Base-by-base conservation (phyloP, 1,139 yeast genomes). In the Meyerozyma elateridarum region DNA sequence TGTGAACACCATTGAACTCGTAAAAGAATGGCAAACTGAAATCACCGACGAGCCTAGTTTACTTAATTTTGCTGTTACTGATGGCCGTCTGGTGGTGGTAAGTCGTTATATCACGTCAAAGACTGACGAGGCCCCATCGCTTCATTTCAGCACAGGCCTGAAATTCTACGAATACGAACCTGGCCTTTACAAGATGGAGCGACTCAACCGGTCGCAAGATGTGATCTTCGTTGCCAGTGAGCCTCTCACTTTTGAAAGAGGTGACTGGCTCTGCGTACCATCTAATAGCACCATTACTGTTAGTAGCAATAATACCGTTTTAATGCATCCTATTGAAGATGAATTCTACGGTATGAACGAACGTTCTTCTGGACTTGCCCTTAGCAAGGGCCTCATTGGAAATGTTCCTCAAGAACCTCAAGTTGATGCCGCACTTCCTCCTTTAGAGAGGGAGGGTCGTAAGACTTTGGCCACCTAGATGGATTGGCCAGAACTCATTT, bases 181-280 rank as follows among this genome's bases (percentile, higher is more conserved):
- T 0, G 88, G 91, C 4, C 83, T 87, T 46, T 91, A 87, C 62
- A 76, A 85, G 47, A 88, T 91, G 96, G 96, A 91, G 56, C 70
- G 98, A 32, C 67, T 85, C 38, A 95, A 89, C 55, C 70, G 96
- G 32, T 85, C 93, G 6, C 97, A 89, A 54, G 91, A 87, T 55
- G 91, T 91, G 22, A 82, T 91, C n/a, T 84, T 91, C 79, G 87
- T 91, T 28, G 96, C 98, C 2, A 82, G 95, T 21, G 98, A 91
- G 52, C 98, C 98, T 0, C 67, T 91, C 37, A 91, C 98, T 0
- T 91, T 91, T 57, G 97, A 91, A 61, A 66, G 98, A 36, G 91
- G 91, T 25, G 98, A 91, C 59, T 91, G 98, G 98, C 84, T 91
- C 37, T 82, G 96, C 12, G 95, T 91, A 1, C 98, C 97, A 2